These are phyloP conservation scores for Massariosphaeria phaeospora DNA, from an alignment of 495 filamentous ascomycete genomes.

Conservation along the genomic window DNA sequence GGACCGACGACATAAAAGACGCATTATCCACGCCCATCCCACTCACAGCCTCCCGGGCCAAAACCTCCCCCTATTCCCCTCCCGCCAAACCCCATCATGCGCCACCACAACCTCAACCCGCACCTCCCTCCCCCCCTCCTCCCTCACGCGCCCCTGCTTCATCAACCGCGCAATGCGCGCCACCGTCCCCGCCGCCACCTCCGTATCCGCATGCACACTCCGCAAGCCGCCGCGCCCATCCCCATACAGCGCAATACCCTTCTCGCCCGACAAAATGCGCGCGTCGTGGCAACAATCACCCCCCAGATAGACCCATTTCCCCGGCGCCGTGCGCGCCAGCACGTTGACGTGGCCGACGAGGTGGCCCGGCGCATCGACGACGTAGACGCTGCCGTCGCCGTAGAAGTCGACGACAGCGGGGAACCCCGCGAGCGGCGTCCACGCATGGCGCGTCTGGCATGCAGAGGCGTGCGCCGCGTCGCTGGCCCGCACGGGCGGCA, in stretches of 20 bases:
- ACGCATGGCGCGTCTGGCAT: constrained; percentile 21
- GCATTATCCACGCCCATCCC: too few relatives aligned
- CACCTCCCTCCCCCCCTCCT: constrained; percentile 18
- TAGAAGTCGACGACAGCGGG: constrained; percentile 36
- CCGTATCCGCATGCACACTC: constrained; percentile 39
- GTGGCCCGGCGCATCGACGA: constrained; percentile 40
- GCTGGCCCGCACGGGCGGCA: constrained; percentile 38
- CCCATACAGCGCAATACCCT: constrained; percentile 37
- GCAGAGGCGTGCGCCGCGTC: constrained; percentile 21
- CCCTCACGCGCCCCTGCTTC: constrained; percentile 17
- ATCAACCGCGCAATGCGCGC: constrained; percentile 30
- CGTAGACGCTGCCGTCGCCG: constrained; percentile 37
- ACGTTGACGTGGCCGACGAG: constrained; percentile 39
- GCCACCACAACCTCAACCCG: constrained; percentile 40
- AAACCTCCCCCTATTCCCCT: constrained; percentile 30
- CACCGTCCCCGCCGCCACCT: constrained; percentile 33
- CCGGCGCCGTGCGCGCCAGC: constrained; percentile 33
- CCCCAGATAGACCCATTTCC: constrained; percentile 38
- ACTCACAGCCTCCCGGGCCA: constrained; percentile 24
- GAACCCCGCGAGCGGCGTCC: constrained; percentile 36
- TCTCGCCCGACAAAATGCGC: constrained; percentile 37
- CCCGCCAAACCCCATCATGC: constrained; percentile 40
- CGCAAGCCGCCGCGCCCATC: constrained; percentile 30
- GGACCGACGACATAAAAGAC: too few relatives aligned
- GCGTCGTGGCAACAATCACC: constrained; percentile 42